Percentiles rank a stretch among this genome's conserved stretches.
Conservation (phyloP, 2,329 filamentous ascomycete species). For the Penicillium brevicompactum region DNA sequence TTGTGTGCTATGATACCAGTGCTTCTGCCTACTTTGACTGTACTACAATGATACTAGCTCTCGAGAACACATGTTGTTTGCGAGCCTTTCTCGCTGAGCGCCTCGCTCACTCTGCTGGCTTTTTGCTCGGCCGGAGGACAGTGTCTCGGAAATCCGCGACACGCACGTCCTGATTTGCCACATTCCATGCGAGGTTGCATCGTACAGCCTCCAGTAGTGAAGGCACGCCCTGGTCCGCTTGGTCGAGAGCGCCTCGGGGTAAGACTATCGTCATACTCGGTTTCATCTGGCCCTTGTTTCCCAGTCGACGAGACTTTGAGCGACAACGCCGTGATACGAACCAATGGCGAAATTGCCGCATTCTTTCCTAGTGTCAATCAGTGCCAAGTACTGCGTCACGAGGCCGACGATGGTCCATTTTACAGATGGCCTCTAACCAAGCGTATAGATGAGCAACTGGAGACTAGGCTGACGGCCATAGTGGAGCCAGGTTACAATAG, state of each 20-base stretch:
- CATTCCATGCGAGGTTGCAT: neutral
- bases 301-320: neutral
- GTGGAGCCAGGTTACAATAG: neutral
- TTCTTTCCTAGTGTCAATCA: neutral
- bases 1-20: neutral
- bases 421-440: neutral
- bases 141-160: constrained; percentile 3
- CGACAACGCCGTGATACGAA: neutral
- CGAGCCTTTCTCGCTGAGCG: neutral
- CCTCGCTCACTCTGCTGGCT: too few relatives aligned
- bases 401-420: neutral
- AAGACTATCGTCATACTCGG: constrained; percentile 9
- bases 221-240: neutral
- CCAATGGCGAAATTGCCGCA: constrained; percentile 14
- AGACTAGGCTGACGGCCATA: neutral
- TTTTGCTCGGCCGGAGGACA: neutral
- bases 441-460: neutral
- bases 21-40: neutral
- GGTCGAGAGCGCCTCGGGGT: neutral
- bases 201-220: neutral
- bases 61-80: neutral
- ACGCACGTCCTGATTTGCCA: neutral
- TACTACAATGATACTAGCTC: constrained; percentile 2
- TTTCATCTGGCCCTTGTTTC: neutral
- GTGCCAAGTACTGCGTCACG: neutral